Evolutionary conservation across 768 basidiomycete genomes (phyloP).

Genomic region (Agaricus sinodeliciosus): DNA sequence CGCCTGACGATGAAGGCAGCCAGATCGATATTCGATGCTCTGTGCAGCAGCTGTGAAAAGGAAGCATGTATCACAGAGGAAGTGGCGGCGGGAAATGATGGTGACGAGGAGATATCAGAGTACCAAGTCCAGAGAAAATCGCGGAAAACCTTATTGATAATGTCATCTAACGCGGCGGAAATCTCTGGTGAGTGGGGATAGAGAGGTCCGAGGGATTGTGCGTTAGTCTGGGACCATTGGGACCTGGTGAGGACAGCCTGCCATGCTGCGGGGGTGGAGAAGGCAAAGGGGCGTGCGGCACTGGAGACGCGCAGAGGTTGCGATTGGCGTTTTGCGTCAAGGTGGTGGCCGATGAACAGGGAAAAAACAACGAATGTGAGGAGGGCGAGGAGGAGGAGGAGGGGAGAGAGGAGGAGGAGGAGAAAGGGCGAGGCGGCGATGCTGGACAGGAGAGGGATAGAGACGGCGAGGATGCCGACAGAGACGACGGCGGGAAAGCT

Average conservation of each 20-base stretch:
- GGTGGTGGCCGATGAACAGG: conserved; percentile 48
- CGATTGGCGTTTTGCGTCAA: conserved; percentile 40
- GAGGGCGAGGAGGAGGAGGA: conserved; percentile 36
- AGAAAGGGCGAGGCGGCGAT: conserved; percentile 60
- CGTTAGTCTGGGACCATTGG: conserved; percentile 78
- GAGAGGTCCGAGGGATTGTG: conserved; percentile 61
- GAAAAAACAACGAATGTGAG: conserved; percentile 46
- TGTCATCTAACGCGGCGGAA: conserved; percentile 69
- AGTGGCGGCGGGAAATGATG: conserved; percentile 83
- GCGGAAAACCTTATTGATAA: conserved; percentile 73
- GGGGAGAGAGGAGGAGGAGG: conserved; percentile 57
- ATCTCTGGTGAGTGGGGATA: conserved; percentile 57
- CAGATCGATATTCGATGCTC: conserved; percentile 58
- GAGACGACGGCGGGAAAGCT: conserved; percentile 47
- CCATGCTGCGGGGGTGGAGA: conserved; percentile 94
- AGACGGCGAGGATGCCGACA: conserved; percentile 50
- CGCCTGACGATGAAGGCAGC: conserved; percentile 74
- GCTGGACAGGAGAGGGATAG: conserved; percentile 47
- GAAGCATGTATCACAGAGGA: conserved; percentile 67
- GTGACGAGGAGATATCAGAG: conserved; percentile 74
- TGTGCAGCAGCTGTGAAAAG: conserved; percentile 49
- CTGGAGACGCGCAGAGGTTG: conserved; percentile 33
- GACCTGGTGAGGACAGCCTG: conserved; percentile 83
- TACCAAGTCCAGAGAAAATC: conserved; percentile 94
- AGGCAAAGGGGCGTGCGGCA: conserved; percentile 70